Conservation (phyloP, 2,329 filamentous ascomycete species). For the Stagonosporopsis rhizophila region DNA sequence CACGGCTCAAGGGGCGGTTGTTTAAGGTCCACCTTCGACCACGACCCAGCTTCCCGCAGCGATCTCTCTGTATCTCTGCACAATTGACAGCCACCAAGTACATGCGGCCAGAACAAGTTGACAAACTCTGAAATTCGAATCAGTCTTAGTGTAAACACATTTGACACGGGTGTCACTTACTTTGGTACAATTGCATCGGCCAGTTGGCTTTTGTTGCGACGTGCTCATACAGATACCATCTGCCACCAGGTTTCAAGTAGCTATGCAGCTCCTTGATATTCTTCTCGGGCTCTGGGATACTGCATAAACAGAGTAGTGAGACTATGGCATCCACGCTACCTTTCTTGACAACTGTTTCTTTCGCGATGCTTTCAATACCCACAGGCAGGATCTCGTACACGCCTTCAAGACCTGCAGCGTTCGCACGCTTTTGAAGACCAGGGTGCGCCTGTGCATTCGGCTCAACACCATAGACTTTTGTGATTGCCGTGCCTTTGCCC, state of each 20-base stretch:
- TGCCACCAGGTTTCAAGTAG: conserved; percentile 26
- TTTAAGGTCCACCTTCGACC: conserved; percentile 23
- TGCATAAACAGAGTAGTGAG: conserved; percentile 26
- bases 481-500: conserved; percentile 6
- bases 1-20: conserved; percentile 25
- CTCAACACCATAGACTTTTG: conserved; percentile 26
- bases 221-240: conserved; percentile 31
- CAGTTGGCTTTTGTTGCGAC: conserved; percentile 14
- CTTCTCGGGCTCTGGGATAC: conserved; percentile 27
- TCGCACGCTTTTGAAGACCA: conserved; percentile 12
- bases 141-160: neutral
- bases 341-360: conserved; percentile 17
- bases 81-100: conserved; percentile 25
- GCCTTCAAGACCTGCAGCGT: conserved; percentile 16
- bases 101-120: conserved; percentile 27
- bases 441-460: conserved; percentile 19
- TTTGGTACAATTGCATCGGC: conserved; percentile 27
- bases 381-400: conserved; percentile 24
- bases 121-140: conserved; percentile 10
- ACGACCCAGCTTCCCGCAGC: conserved; percentile 23
- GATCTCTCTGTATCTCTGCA: conserved; percentile 23
- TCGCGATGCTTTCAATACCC: conserved; percentile 22
- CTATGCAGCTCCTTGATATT: conserved; percentile 23
- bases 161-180: conserved; percentile 3
- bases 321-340: conserved; percentile 28